Evolutionary conservation across 1,139 yeast species (phyloP).

Genomic region (Kazachstania sp.): DNA sequence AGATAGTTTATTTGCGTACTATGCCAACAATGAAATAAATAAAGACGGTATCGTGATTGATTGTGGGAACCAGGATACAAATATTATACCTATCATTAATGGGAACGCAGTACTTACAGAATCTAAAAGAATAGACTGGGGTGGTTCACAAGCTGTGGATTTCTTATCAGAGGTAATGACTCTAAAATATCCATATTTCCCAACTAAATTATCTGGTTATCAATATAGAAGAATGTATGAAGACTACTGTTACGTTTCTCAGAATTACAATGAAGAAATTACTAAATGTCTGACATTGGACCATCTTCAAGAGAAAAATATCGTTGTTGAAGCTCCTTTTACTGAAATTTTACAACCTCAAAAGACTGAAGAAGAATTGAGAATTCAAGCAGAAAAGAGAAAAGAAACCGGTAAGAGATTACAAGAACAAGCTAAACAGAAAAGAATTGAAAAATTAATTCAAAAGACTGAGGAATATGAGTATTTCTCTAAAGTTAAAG

Average conservation of each 20-base stretch:
- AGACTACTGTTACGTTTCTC: slow-evolving; percentile 72
- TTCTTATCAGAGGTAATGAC: slow-evolving; percentile 57
- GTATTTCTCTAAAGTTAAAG: slow-evolving; percentile 54
- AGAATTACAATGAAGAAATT: slow-evolving; percentile 59
- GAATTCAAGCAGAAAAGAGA: slow-evolving; percentile 67
- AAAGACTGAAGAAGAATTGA: slow-evolving; percentile 77
- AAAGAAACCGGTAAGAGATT: slow-evolving; percentile 79
- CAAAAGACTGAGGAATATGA: slow-evolving; percentile 77
- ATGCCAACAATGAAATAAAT: slow-evolving; percentile 37
- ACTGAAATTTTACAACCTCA: slow-evolving; percentile 54
- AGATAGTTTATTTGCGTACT: slow-evolving; percentile 70
- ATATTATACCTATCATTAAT: slow-evolving; percentile 67
- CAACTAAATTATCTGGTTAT: slow-evolving; percentile 53
- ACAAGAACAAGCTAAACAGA: slow-evolving; percentile 88
- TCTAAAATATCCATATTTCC: slow-evolving; percentile 88
- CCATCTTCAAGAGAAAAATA: slow-evolving; percentile 54
- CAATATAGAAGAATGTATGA: slow-evolving; percentile 64
- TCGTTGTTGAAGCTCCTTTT: slow-evolving; percentile 77
- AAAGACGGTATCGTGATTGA: slow-evolving; percentile 66
- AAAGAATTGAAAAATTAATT: slow-evolving; percentile 66
- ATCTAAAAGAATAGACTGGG: slow-evolving; percentile 84
- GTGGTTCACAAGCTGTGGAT: slow-evolving; percentile 67
- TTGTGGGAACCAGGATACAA: slow-evolving; percentile 76
- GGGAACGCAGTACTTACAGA: slow-evolving; percentile 59
- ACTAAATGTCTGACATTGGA: slow-evolving; percentile 51